A percentile compares a stretch with the other conserved stretches of the same genome.
phyloP scores from a whole-genome alignment of 768 basidiomycete species.

The Suillus clintonianus region DNA sequence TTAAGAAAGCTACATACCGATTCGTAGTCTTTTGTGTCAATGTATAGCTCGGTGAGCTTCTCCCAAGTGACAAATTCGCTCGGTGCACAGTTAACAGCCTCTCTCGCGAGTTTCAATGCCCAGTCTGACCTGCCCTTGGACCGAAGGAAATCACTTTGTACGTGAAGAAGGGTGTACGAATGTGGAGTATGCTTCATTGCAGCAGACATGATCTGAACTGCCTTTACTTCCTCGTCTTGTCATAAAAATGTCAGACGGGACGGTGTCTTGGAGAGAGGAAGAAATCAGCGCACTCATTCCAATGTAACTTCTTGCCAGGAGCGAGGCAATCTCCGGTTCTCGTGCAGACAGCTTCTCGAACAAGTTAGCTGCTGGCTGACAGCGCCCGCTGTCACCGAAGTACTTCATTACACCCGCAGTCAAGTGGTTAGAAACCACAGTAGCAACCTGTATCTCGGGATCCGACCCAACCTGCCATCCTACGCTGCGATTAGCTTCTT shows the following conservation, averaged over 20 bases:
- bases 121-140: conserved; percentile 83
- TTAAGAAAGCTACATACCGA: conserved; percentile 38
- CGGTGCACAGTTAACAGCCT: conserved; percentile 97
- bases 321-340: conserved; percentile 87
- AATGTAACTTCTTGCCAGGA: conserved; percentile 88
- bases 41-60: conserved; percentile 93
- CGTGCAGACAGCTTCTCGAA: conserved; percentile 87
- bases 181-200: conserved; percentile 87
- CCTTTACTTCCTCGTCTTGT: conserved; percentile 97
- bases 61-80: conserved; percentile 99
- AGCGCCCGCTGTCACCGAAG: conserved; percentile 90
- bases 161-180: conserved; percentile 92
- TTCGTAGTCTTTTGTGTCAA: conserved; percentile 86
- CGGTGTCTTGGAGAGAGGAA: neutral
- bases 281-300: conserved; percentile 83
- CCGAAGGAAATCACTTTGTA: conserved; percentile 91
- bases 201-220: conserved; percentile 86
- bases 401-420: conserved; percentile 96
- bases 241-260: neutral
- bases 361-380: conserved; percentile 85
- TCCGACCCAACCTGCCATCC: conserved; percentile 99
- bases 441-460: conserved; percentile 98
- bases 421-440: conserved; percentile 93
- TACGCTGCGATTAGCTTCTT: conserved; percentile 29
- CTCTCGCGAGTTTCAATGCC: conserved; percentile 88